phyloP scores from a whole-genome alignment of 345 rosid species.

The Salix suchowensis region DNA sequence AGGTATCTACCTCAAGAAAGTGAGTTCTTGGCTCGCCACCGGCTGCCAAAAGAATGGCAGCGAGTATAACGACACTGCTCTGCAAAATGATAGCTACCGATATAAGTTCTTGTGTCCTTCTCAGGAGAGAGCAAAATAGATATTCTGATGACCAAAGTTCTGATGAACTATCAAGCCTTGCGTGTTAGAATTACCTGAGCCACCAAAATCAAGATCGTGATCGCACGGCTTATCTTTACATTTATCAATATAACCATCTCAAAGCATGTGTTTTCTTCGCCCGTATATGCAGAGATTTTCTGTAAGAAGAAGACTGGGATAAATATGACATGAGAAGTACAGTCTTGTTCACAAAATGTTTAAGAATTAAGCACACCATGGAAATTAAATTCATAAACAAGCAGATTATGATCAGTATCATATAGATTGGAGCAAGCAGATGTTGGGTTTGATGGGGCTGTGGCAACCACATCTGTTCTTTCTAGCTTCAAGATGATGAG shows the following conservation, averaged over 20 bases:
- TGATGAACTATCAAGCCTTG: background rate
- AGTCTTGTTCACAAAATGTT: background rate
- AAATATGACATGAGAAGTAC: background rate
- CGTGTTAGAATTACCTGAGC: slow-evolving; percentile 39
- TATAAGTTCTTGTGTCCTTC: background rate
- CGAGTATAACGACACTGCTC: slow-evolving; percentile 29
- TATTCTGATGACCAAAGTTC: background rate
- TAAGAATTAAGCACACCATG: background rate
- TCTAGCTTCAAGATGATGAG: background rate
- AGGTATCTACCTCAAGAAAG: background rate
- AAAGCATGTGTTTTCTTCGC: slow-evolving; percentile 9
- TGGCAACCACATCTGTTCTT: background rate
- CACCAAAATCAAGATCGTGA: slow-evolving; percentile 22
- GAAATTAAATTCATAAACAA: background rate
- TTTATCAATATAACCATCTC: slow-evolving; percentile 32
- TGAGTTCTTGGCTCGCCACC: slow-evolving; percentile 25
- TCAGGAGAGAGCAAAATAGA: background rate
- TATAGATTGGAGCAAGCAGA: background rate
- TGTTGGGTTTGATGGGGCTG: background rate
- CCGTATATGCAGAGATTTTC: slow-evolving; percentile 31
- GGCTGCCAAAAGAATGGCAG: slow-evolving; percentile 23
- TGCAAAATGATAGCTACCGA: slow-evolving; percentile 17
- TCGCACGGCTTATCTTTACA: slow-evolving; percentile 27
- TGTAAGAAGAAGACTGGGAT: slow-evolving; percentile 12
- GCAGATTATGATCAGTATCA: background rate